A percentile compares a stretch with the other conserved stretches of the same genome.
These are phyloP conservation scores for Malania oleifera DNA, from an alignment of 164 flowering plant genomes.

Conservation along the genomic window DNA sequence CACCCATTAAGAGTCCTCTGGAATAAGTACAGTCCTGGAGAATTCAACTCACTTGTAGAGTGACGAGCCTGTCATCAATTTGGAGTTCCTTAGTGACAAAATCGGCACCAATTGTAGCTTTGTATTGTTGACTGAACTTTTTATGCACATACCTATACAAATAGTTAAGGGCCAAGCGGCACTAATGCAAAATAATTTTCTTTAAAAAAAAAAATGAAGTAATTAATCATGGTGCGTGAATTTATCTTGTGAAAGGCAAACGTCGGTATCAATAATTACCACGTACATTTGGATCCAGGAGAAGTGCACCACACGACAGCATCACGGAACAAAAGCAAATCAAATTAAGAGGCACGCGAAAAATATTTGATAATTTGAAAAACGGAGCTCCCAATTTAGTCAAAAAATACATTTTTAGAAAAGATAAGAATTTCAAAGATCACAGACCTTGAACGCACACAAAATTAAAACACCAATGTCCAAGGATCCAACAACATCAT, in stretches of 20 bases:
- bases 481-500: background rate
- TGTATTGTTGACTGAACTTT: slow-evolving; percentile 88
- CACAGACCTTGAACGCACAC: background rate
- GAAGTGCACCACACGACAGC: no score
- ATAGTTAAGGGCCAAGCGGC: slow-evolving; percentile 23
- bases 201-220: no score
- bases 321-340: background rate
- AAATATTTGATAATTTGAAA: background rate
- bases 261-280: no score
- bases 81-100: slow-evolving; percentile 90
- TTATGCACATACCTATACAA: slow-evolving; percentile 73
- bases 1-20: background rate
- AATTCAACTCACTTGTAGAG: slow-evolving; percentile 59
- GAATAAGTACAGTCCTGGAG: background rate
- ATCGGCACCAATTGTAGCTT: slow-evolving; percentile 97
- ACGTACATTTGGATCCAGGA: no score
- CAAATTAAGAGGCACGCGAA: no score
- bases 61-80: slow-evolving; percentile 78
- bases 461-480: background rate
- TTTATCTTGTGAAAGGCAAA: no score
- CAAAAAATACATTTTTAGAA: background rate
- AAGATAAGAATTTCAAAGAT: background rate
- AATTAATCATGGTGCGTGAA: no score
- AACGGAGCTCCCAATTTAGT: background rate
- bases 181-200: background rate